Conservation (phyloP, 2,329 filamentous ascomycete species). For the Diaporthe helianthi region DNA sequence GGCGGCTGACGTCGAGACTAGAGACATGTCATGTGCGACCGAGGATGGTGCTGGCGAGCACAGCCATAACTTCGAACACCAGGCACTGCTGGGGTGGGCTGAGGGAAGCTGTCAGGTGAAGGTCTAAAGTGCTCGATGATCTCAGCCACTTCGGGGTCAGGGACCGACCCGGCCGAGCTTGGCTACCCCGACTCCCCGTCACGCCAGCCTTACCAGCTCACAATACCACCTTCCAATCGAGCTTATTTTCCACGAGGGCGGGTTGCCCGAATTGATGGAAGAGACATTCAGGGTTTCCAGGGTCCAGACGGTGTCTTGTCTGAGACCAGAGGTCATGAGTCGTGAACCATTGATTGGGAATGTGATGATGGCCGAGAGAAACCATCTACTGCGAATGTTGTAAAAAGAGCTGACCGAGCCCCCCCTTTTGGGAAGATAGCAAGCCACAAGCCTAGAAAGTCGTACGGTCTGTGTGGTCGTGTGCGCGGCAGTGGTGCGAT, state of each 20-base stretch:
- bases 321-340: not conserved
- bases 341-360: not conserved
- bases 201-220: conserved; percentile 13
- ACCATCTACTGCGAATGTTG: not conserved
- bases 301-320: not conserved
- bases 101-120: conserved; percentile 20
- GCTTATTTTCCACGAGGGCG: not conserved
- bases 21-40: not conserved
- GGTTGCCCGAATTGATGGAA: not conserved
- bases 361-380: not conserved
- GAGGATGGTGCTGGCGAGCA: not conserved
- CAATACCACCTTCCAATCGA: not conserved
- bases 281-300: conserved; percentile 2
- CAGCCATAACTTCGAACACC: not conserved
- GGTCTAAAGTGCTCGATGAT: conserved; percentile 4
- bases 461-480: conserved; percentile 15
- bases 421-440: not conserved
- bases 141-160: conserved; percentile 19
- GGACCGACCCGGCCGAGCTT: conserved; percentile 5
- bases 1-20: not conserved
- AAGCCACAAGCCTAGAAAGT: not conserved
- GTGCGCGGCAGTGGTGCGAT: conserved; percentile 27
- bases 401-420: not conserved
- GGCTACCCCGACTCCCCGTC: conserved; percentile 14
- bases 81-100: not conserved